Conservation (phyloP, 2,329 filamentous ascomycete species). For the Tolypocladium amazonense region DNA sequence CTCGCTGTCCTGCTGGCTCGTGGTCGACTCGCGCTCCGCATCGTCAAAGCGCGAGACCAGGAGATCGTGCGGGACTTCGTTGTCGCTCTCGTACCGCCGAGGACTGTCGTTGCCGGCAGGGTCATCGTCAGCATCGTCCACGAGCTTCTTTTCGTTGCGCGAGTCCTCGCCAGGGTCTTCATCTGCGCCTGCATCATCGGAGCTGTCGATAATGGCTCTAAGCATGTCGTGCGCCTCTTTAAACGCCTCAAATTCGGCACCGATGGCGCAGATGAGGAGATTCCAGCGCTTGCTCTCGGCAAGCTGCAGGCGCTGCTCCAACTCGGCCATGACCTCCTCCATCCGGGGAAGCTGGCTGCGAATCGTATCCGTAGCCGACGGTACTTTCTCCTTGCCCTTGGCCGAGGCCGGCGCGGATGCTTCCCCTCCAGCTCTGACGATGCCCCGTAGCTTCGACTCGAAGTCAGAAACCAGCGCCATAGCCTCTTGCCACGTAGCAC, state of each 20-base stretch:
- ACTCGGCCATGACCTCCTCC: conserved; percentile 39
- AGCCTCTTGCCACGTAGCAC: conserved; percentile 53
- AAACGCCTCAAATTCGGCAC: conserved; percentile 62
- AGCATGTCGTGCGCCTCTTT: conserved; percentile 48
- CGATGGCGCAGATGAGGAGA: conserved; percentile 63
- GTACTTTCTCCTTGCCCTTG: conserved; percentile 19
- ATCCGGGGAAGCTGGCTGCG: conserved; percentile 43
- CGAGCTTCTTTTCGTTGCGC: not conserved
- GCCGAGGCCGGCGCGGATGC: conserved; percentile 6
- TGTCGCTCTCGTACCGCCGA: conserved; percentile 9
- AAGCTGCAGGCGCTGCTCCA: conserved; percentile 42
- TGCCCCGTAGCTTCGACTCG: conserved; percentile 49
- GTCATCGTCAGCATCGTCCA: not conserved
- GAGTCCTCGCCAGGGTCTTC: conserved; percentile 1
- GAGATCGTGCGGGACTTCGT: conserved; percentile 10
- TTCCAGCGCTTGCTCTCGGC: conserved; percentile 61
- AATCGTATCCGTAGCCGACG: conserved; percentile 26
- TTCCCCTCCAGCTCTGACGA: conserved; percentile 30
- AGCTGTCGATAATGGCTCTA: conserved; percentile 6
- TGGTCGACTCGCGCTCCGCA: conserved; percentile 6
- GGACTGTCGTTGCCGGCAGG: not conserved
- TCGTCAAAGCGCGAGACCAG: conserved; percentile 22
- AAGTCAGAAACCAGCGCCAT: conserved; percentile 51
- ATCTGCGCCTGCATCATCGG: conserved; percentile 1
- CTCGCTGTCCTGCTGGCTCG: conserved; percentile 23